Evolutionary conservation across 1,139 yeast species (phyloP), one percentile per base, ranked within the genome.

Genomic region (Geotrichum reessii): DNA sequence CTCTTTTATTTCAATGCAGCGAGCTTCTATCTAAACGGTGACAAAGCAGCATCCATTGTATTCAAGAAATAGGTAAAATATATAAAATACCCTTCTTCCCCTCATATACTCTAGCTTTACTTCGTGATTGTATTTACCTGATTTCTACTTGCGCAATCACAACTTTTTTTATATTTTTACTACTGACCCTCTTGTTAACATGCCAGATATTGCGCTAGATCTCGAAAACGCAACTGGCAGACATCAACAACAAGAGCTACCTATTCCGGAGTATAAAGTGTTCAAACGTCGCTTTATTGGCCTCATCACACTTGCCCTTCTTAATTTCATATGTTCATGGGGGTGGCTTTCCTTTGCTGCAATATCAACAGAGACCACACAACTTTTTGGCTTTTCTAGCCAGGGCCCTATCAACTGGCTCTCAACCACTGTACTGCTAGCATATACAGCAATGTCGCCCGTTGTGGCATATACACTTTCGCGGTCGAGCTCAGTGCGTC

Each of bases 271-370:
- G 25, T 69, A 69, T 60, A 65, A 64, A 49, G 62, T 66, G 3
- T 72, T 69, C 63, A 69, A 67, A 57, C 67, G 73, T 17, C 65
- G 75, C 22, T 72, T 75, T 75, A 57, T 69, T 46, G 75, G 75
- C 6, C 65, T 72, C 22, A 59, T 65, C 17, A 63, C 66, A 19
- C 62, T 72, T 47, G 66, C 72, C 21, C 62, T 71, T n/a, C 63
- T 72, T 57, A 72, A 72, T 62, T 63, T 72, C 47, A 64, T 68
- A 52, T 64, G 66, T 17, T 70, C 75, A 2, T 72, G 74, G 74
- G 73, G 73, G 7, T 71, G 74, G 74, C 66, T 72, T 42, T 63
- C 73, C 6, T 72, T 69, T 61, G 70, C 75, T 1, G 73, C 75
- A 28, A 65, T 72, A 11, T 66, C 74, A 5, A 60, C 63, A 9